Percentiles rank a stretch among this genome's conserved stretches.
These are phyloP conservation scores for Diaporthe vexans DNA, from an alignment of 2,329 filamentous ascomycete species.

Conservation along the genomic window DNA sequence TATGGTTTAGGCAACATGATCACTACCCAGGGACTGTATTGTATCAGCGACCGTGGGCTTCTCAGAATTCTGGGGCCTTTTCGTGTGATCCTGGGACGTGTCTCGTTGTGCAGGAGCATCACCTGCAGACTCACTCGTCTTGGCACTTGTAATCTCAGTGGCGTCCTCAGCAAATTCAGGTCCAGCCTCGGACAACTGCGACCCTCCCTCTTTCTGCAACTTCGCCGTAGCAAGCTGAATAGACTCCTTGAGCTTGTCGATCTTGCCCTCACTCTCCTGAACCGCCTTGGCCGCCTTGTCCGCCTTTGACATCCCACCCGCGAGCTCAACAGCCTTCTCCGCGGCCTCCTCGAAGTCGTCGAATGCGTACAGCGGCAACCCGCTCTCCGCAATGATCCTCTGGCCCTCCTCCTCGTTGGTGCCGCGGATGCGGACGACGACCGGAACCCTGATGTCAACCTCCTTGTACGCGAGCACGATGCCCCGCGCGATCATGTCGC, in stretches of 20 bases:
- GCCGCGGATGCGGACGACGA: conserved; percentile 82
- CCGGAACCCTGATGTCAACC: conserved; percentile 74
- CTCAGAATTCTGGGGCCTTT: not conserved
- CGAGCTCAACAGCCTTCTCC: conserved; percentile 70
- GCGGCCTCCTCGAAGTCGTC: conserved; percentile 83
- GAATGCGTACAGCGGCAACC: conserved; percentile 77
- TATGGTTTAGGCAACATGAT: conserved; percentile 3
- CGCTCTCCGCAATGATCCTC: conserved; percentile 77
- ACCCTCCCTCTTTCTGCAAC: not conserved
- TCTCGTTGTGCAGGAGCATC: not conserved
- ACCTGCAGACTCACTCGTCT: not conserved
- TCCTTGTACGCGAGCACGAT: conserved; percentile 81
- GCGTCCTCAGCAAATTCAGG: not conserved
- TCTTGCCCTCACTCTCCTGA: not conserved
- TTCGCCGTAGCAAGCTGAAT: not conserved
- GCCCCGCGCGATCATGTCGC: conserved; percentile 85
- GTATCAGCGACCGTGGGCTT: not conserved
- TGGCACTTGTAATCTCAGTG: not conserved
- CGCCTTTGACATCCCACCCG: not conserved
- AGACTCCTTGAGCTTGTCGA: conserved; percentile 6
- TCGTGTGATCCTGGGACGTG: not conserved
- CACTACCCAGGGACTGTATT: not conserved
- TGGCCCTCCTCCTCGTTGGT: conserved; percentile 81
- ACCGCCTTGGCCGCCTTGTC: not conserved
- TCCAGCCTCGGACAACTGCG: not conserved